Evolutionary conservation across 2,329 filamentous ascomycete genomes (phyloP).

Genomic region (Huntiella omanensis): DNA sequence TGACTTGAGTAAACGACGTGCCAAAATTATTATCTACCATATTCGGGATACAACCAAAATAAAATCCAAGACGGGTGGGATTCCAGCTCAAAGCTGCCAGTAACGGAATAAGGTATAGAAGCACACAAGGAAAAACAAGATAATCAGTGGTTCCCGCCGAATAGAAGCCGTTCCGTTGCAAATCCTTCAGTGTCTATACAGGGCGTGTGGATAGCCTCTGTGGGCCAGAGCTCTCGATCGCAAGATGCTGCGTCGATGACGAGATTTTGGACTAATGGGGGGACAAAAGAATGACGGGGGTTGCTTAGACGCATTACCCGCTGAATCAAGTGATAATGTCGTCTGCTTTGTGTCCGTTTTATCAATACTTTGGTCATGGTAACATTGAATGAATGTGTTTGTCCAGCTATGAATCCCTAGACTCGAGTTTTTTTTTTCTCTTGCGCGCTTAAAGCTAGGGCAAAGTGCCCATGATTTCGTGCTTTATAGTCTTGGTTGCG

Average conservation of each 20-base stretch:
- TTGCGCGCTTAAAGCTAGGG: too few relatives aligned
- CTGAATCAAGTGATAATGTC: neutral
- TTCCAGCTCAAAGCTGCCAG: neutral
- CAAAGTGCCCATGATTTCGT: too few relatives aligned
- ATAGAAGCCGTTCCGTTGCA: neutral
- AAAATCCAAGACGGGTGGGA: neutral
- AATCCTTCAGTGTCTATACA: neutral
- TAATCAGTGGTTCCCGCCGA: neutral
- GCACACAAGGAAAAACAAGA: neutral
- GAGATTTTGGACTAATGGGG: constrained; percentile 1
- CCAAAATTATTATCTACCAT: too few relatives aligned
- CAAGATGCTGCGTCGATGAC: constrained; percentile 8
- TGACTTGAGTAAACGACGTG: too few relatives aligned
- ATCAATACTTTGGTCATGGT: neutral
- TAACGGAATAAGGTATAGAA: neutral
- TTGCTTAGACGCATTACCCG: neutral
- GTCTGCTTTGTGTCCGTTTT: neutral
- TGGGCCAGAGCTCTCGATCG: neutral
- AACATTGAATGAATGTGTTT: neutral
- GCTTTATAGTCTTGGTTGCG: too few relatives aligned
- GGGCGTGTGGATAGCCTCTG: neutral
- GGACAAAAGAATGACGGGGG: neutral
- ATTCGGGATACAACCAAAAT: too few relatives aligned
- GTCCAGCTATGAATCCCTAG: too few relatives aligned
- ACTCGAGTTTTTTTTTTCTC: too few relatives aligned